Evolutionary conservation across 1,284 basidiomycete genomes (phyloP), one percentile per base, ranked within the genome.

Genomic region (Violaceomyces palustris): DNA sequence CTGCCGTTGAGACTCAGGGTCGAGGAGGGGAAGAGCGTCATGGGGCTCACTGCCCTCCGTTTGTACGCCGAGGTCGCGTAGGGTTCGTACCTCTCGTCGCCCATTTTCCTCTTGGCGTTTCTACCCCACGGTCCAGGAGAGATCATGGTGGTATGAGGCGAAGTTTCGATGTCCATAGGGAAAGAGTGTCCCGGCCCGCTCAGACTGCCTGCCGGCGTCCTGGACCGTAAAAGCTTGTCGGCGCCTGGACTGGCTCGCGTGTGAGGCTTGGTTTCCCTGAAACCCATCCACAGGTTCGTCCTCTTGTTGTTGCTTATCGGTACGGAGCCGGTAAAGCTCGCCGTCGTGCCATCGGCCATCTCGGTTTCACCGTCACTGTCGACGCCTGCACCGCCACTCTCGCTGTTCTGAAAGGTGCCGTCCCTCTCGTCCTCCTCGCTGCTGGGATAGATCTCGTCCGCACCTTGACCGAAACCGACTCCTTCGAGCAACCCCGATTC

Each of bases 281-380:
- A 56, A 8, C 51, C 58, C 58, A 57, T 57, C 56, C 56, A 60
- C 9, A 54, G 42, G n/a, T n/a, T n/a, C n/a, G n/a, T n/a, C n/a
- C n/a, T n/a, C n/a, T n/a, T n/a, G n/a, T n/a, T n/a, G n/a, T n/a
- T n/a, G n/a, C n/a, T n/a, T n/a, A n/a, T n/a, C n/a, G n/a, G n/a
- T n/a, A n/a, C n/a, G n/a, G n/a, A n/a, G n/a, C n/a, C n/a, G n/a
- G n/a, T n/a, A n/a, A n/a, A n/a, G n/a, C n/a, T n/a, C n/a, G n/a
- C n/a, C n/a, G n/a, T n/a, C n/a, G n/a, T n/a, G 6, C 35, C 39
- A 21, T 26, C 32, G 23, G 9, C 11, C 39, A 42, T 42, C 15
- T 27, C 39, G 6, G 27, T 26, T 24, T 42, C 39, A 18, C 19
- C 39, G 23, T 42, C 39, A 26, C 39, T 42, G 5, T 19, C 38